A percentile compares a stretch with the other conserved stretches of the same genome.
Evolutionary conservation across 306 rosid genomes (phyloP).

Genomic region (Acacia crassicarpa): DNA sequence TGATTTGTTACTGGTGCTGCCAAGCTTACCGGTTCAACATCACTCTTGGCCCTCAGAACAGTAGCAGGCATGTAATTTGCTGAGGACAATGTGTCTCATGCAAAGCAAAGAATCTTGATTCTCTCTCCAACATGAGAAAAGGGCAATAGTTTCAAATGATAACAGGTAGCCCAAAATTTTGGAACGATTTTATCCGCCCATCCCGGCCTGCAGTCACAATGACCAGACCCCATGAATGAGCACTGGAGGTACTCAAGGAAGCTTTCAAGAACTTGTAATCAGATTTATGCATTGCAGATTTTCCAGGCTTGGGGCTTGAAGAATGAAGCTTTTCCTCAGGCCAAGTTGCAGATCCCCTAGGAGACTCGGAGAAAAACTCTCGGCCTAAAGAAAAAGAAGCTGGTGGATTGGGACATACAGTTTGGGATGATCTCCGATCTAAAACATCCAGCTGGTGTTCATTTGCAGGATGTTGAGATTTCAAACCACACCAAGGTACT

Average conservation of each 20-base stretch:
- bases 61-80: conserved; percentile 32
- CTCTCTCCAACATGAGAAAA: conserved; percentile 28
- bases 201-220: conserved; percentile 96
- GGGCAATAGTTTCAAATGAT: conserved; percentile 47
- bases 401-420: conserved; percentile 43
- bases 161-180: conserved; percentile 84
- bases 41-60: conserved; percentile 28
- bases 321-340: conserved; percentile 95
- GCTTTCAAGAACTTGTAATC: conserved; percentile 74
- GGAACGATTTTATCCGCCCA: conserved; percentile 85
- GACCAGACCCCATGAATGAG: conserved; percentile 97
- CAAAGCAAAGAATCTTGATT: conserved; percentile 33
- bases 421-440: conserved; percentile 42
- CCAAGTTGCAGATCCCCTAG: conserved; percentile 97
- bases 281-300: conserved; percentile 57
- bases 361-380: conserved; percentile 69
- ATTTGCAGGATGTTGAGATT: conserved; percentile 39
- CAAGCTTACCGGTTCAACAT: conserved; percentile 18
- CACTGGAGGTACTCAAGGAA: conserved; percentile 66
- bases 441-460: conserved; percentile 39
- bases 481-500: conserved; percentile 60
- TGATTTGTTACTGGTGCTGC: conserved; percentile 42
- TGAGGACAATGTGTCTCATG: conserved; percentile 18
- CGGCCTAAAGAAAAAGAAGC: conserved; percentile 64
- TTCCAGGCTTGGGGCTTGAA: conserved; percentile 48